A percentile compares a stretch with the other conserved stretches of the same genome.
These are phyloP conservation scores for Zasmidium angulare DNA, from an alignment of 2,329 filamentous ascomycete species.

Conservation along the genomic window DNA sequence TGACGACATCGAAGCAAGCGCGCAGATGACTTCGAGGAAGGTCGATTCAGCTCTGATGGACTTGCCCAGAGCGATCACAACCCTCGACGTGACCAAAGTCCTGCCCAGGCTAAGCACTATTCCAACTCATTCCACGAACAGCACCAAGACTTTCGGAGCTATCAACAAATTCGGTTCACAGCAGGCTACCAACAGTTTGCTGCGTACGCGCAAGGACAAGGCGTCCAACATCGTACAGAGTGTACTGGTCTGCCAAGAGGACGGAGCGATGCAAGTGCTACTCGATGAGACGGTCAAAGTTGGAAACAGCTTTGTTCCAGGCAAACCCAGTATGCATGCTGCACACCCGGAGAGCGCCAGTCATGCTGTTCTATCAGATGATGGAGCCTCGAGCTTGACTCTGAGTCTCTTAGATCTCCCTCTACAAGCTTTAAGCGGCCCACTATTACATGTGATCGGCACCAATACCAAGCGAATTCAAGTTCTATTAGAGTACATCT, in stretches of 20 bases:
- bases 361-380: constrained; percentile 62
- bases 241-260: constrained; percentile 22
- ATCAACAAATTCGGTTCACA: constrained; percentile 30
- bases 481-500: constrained; percentile 81
- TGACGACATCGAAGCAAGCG: constrained; percentile 41
- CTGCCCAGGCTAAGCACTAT: constrained; percentile 64
- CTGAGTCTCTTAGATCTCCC: constrained; percentile 26
- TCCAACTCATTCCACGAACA: constrained; percentile 50
- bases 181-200: constrained; percentile 26
- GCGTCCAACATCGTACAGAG: constrained; percentile 19
- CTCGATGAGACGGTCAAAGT: constrained; percentile 33
- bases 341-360: constrained; percentile 74
- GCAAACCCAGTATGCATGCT: constrained; percentile 52
- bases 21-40: background rate
- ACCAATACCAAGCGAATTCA: constrained; percentile 83
- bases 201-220: constrained; percentile 19
- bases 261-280: constrained; percentile 25
- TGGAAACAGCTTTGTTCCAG: constrained; percentile 21
- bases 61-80: constrained; percentile 70
- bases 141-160: constrained; percentile 21
- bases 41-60: constrained; percentile 11
- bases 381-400: constrained; percentile 5
- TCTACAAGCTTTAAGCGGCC: constrained; percentile 27
- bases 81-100: constrained; percentile 73
- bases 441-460: constrained; percentile 79